phyloP scores from a whole-genome alignment of 106 monocot genomes.

The Cymbidium sinense region DNA sequence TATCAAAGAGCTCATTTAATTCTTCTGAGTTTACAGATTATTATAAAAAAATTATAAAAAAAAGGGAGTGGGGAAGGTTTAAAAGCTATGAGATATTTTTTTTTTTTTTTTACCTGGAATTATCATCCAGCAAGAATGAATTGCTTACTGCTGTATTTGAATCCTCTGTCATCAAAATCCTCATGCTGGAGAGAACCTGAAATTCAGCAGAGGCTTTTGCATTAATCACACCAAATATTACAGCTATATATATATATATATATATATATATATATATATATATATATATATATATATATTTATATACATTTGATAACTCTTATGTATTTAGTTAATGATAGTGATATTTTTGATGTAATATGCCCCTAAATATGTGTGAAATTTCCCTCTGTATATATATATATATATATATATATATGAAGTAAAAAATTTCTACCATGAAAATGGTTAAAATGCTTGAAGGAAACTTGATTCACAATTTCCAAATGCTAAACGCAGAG shows the following conservation, averaged over 20 bases:
- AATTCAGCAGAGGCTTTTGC: background rate
- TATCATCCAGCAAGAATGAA: constrained; percentile 68
- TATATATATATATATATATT: too few relatives aligned
- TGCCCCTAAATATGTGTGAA: too few relatives aligned
- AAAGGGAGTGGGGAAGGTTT: too few relatives aligned
- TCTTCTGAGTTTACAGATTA: background rate
- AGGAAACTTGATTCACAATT: background rate
- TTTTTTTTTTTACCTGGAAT: constrained; percentile 61
- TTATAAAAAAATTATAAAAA: background rate
- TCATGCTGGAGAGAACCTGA: constrained; percentile 88
- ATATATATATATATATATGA: too few relatives aligned
- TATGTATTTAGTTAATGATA: too few relatives aligned
- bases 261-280: too few relatives aligned
- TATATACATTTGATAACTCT: too few relatives aligned
- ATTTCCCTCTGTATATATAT: too few relatives aligned
- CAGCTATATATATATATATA: too few relatives aligned
- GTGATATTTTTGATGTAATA: too few relatives aligned
- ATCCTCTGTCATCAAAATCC: constrained; percentile 48
- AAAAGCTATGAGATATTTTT: too few relatives aligned
- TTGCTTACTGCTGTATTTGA: constrained; percentile 31
- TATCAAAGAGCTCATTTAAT: background rate
- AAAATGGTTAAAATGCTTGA: background rate
- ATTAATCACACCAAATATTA: background rate
- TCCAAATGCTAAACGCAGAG: too few relatives aligned
- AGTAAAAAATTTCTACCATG: background rate